Base-by-base conservation (phyloP, 306 rosid genomes). In the Leucaena leucocephala region DNA sequence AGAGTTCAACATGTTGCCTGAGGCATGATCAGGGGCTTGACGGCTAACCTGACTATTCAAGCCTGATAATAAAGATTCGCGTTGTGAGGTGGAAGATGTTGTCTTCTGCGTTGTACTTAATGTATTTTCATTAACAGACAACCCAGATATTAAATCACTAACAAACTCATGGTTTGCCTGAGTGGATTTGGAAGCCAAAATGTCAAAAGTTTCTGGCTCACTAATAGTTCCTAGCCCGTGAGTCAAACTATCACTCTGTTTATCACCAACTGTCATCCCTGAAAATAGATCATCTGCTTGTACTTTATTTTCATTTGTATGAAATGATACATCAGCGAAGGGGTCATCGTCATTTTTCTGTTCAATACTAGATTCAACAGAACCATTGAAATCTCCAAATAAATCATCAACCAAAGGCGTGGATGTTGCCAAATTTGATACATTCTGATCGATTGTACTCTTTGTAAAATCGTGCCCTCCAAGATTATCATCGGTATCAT, bases 301-400 rank as follows among this genome's bases (percentile, higher is more conserved):
- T 72, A 83, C 97, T 83, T 79, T 89, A 67, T 79, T 82, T 57
- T 88, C 97, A 46, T 72, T 78, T 63, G 90, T 61, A 77, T 90
- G 98, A 78, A 96, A 96, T 6, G 90, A 88, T n/a, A 96, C 98
- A 89, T 91, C 99, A 15, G 94, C 93, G 46, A 96, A 96, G 68
- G 98, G 99, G 74, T 95, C 99, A 27, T 91, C 98, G 7, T 89
- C 93, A 66, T 77, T 90, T 78, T 86, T 89, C 19, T 50, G 83
- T 72, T 89, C 93, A 52, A 76, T 81, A 68, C 84, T 76, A 81
- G 86, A 78, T 61, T 64, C 76, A 48, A 67, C 79, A 67, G 88
- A 83, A 75, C 74, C 81, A 22, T 84, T 59, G 85, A 82, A 84
- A 82, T 84, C 98, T 65, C 98, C 98, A 85, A 96, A 90, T 83